Percentiles rank a stretch among this genome's conserved stretches.
These are phyloP conservation scores for Penicillium simplicissimum DNA, from an alignment of 495 filamentous ascomycete genomes.

Conservation along the genomic window DNA sequence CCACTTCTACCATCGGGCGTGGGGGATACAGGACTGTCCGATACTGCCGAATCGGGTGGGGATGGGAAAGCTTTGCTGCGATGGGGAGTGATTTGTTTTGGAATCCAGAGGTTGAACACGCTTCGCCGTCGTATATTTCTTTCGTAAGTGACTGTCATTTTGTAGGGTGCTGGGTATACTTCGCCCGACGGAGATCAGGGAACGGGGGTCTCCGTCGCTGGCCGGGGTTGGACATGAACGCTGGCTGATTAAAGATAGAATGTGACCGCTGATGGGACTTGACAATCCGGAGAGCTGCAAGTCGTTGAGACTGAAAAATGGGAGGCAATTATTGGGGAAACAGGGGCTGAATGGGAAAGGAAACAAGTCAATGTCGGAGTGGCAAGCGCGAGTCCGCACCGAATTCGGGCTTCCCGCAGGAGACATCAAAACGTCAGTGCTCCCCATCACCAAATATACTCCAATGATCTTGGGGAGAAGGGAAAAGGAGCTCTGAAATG, in stretches of 20 bases:
- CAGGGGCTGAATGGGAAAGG: not conserved
- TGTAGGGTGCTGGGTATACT: slow-evolving; percentile 1
- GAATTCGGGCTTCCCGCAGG: not conserved
- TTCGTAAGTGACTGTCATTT: slow-evolving; percentile 24
- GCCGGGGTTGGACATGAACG: not conserved
- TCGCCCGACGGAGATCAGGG: slow-evolving; percentile 6
- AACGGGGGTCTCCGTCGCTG: slow-evolving; percentile 8
- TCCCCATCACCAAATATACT: not conserved
- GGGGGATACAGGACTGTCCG: slow-evolving; percentile 28
- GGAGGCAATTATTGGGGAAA: not conserved
- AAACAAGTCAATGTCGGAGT: not conserved
- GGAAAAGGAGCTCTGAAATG: not conserved
- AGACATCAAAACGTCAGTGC: not conserved
- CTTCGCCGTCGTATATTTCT: slow-evolving; percentile 23
- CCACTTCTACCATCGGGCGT: slow-evolving; percentile 1
- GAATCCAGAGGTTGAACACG: slow-evolving; percentile 26
- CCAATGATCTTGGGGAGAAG: not conserved
- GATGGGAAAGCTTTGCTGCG: slow-evolving; percentile 16
- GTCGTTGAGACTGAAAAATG: not conserved
- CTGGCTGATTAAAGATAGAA: slow-evolving; percentile 14
- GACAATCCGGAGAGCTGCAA: not conserved
- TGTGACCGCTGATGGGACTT: not conserved
- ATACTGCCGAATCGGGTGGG: slow-evolving; percentile 25
- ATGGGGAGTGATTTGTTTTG: slow-evolving; percentile 17
- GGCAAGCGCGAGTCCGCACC: not conserved